Base-by-base conservation (phyloP, 75 land plant genomes). In the Selaginella tamariscina region DNA sequence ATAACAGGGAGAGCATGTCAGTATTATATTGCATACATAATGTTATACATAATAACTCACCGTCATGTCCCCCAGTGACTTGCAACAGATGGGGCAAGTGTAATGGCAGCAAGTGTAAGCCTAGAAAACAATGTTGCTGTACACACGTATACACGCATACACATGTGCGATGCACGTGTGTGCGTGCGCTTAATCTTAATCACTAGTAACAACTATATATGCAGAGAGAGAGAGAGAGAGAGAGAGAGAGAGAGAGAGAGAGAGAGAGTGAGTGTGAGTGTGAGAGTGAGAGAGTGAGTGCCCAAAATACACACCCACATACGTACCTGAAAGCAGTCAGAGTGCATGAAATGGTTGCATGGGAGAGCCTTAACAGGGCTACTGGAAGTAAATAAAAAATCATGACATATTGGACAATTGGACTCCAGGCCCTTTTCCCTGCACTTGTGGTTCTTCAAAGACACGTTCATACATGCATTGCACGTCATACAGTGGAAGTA, bases 271-370 rank as follows among this genome's bases (percentile, higher is more conserved):
- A n/a, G n/a, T n/a, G n/a, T n/a, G n/a, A n/a, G n/a, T n/a, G n/a
- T n/a, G n/a, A n/a, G n/a, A n/a, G n/a, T n/a, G n/a, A n/a, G n/a
- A n/a, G n/a, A n/a, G n/a, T n/a, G n/a, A n/a, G n/a, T n/a, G n/a
- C n/a, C n/a, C n/a, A n/a, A n/a, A n/a, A n/a, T 49, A 49, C 18
- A 49, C 11, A 49, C 11, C 20, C 28, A 44, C 5, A 33, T 13
- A 59, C 28, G 15, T 74, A 89, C 95, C 85, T 84, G 87, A 69
- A 84, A 89, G 65, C 95, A 89, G 32, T 86, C 81, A 0, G 95
- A 86, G 73, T 89, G 95, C 90, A 89, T 86, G 65, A 80, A 89
- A 73, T 89, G 95, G 32, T 89, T 89, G 77, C 95, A 89, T 21
- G 87, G 86, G 31, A 89, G 83, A 24, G 87, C 82, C 70, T 81